Base-by-base conservation (phyloP, 2,329 filamentous ascomycete genomes). In the Ophiostoma novo-ulmi region DNA sequence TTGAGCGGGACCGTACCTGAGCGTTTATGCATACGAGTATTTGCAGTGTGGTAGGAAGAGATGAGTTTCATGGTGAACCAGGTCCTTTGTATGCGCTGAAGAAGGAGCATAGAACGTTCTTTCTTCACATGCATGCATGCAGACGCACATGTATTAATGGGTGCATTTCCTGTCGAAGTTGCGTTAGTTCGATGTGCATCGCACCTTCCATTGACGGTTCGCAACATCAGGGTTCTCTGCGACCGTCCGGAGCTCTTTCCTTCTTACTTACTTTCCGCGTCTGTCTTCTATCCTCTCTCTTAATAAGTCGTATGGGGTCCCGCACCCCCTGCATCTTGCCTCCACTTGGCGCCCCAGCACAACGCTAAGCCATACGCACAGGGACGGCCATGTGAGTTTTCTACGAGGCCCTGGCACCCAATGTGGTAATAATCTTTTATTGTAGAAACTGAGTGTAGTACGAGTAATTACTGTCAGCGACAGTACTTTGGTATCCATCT, bases 321-420 rank as follows among this genome's bases (percentile, higher is more conserved):
- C 22, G 52, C 52, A 31, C 52, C 52, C 44, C 52, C 52, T 58
- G 52, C 52, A 58, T 58, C 8, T 14, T 11, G n/a, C 52, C 44
- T 14, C 52, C 52, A 58, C 52, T 58, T 26, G 22, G 52, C 8
- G 1, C 48, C 11, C n/a, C 44, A 26, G 22, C 44, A n/a, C 44
- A 14, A 58, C 48, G 48, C 52, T 58, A 26, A 58, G 52, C 52
- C 52, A 58, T 22, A 58, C 52, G 52, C 52, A 58, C 52, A 22
- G 52, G 22, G n/a, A 58, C 48, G n/a, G 48, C 52, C 52, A 58
- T 58, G 52, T 58, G 52, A 58, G 52, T 58, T 58, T 58, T 58
- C 52, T 58, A 58, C 52, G n/a, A 58, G 52, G 26, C 22, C 11
- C 14, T 10, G 11, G 39, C 52, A 17, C 22, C 11, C 8, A 11